phyloP scores from a whole-genome alignment of 2,329 filamentous ascomycete species.

The Lithohypha guttulata region DNA sequence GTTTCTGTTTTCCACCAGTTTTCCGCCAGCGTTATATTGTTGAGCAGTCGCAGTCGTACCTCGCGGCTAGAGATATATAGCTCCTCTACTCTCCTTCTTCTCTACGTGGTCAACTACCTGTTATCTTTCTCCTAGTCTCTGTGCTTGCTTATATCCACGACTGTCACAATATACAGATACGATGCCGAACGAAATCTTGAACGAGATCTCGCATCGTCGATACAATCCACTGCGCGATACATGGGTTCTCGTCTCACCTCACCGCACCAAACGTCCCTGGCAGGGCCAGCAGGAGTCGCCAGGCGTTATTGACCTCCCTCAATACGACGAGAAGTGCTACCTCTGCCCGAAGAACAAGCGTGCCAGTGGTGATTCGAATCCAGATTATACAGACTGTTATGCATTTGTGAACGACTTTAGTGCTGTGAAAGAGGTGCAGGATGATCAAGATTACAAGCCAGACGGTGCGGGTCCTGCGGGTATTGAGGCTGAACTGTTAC shows the following conservation, averaged over 20 bases:
- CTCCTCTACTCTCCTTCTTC: too few species aligned
- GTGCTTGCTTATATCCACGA: too few species aligned
- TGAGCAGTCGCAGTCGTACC: too few species aligned
- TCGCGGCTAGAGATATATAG: too few species aligned
- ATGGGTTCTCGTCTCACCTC: conserved; percentile 90
- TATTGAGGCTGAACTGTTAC: conserved; percentile 64
- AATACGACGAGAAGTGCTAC: conserved; percentile 87
- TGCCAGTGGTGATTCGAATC: conserved; percentile 77
- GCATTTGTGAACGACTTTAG: conserved; percentile 97
- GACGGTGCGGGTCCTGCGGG: conserved; percentile 40
- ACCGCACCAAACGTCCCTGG: conserved; percentile 94
- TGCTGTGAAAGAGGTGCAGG: conserved; percentile 87
- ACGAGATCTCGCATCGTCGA: conserved; percentile 93
- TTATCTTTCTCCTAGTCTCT: too few species aligned
- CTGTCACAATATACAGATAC: too few species aligned
- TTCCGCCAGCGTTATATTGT: too few species aligned
- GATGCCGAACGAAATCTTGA: conserved; percentile 67
- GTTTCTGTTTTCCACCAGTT: too few species aligned
- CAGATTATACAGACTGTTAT: conserved; percentile 75
- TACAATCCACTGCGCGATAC: conserved; percentile 85
- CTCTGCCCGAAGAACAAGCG: conserved; percentile 85
- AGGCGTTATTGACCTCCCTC: conserved; percentile 57
- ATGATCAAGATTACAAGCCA: conserved; percentile 58
- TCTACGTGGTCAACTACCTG: too few species aligned
- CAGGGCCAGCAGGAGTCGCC: conserved; percentile 73